A percentile compares a stretch with the other conserved stretches of the same genome.
These are phyloP conservation scores for Sphenostylis stenocarpa DNA, from an alignment of 306 rosid species.

Conservation along the genomic window DNA sequence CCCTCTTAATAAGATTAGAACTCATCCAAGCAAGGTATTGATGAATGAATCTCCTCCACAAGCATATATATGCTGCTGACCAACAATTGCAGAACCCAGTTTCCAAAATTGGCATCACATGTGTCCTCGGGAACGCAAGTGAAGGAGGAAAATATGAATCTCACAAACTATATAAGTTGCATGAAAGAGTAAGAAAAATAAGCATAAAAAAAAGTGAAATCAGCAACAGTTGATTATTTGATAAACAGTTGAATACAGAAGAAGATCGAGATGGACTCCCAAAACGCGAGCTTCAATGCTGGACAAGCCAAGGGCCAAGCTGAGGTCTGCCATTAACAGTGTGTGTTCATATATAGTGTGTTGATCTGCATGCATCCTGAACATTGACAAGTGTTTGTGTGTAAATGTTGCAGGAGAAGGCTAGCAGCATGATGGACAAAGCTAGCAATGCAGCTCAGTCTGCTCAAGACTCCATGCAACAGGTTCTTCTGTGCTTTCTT, in stretches of 20 bases:
- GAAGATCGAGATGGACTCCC: constrained; percentile 29
- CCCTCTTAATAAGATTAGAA: neutral
- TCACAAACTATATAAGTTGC: constrained; percentile 21
- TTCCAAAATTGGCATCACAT: neutral
- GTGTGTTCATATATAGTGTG: too few species aligned
- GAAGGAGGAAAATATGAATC: neutral
- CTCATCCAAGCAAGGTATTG: too few species aligned
- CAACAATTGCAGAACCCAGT: neutral
- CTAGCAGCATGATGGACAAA: constrained; percentile 47
- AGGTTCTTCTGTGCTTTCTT: constrained; percentile 13
- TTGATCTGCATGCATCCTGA: neutral
- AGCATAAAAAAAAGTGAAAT: neutral
- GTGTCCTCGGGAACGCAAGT: neutral
- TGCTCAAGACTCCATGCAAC: constrained; percentile 49
- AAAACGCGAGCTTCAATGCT: constrained; percentile 44
- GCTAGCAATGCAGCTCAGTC: constrained; percentile 50
- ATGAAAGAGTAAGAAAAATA: neutral
- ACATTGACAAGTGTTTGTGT: neutral
- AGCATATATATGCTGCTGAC: neutral
- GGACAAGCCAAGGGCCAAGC: constrained; percentile 67
- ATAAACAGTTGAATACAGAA: neutral
- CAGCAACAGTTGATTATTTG: constrained; percentile 13
- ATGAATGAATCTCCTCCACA: constrained; percentile 15
- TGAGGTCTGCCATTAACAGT: constrained; percentile 32
- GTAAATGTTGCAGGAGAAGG: constrained; percentile 57